Evolutionary conservation across 106 monocot species (phyloP), one percentile per base, ranked within the genome.

Genomic region (Phalaenopsis equestris): DNA sequence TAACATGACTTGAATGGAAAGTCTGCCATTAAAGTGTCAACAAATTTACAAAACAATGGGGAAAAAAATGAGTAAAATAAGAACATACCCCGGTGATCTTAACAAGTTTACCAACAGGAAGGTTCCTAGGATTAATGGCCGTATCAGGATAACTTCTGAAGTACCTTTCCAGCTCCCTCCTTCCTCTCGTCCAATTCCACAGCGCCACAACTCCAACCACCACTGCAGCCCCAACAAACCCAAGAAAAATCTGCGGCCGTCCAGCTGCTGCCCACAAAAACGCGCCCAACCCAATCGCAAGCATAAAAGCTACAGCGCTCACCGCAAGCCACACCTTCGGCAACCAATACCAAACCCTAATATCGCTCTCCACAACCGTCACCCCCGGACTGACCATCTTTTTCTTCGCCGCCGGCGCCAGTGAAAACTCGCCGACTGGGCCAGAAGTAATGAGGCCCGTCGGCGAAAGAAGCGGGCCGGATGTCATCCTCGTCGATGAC

Each of bases 21-120:
- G 10, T 12, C 11, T 52, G 52, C 52, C 2, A 52, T 52, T 2
- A 12, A 52, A 52, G 9, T 52, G 11, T 52, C 52, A 52, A 45
- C 3, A 45, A 45, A 45, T 3, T 4, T 4, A 4, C 5, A 45
- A 45, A 45, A 6, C 43, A 45, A 45, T 0, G 52, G 52, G 12
- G 52, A 1, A 0, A 0, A 18, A 3, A 15, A 74, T 41, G 17
- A 41, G 42, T 41, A 14, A 74, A 42, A 41, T 37, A 16, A 42
- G 2, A 52, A 48, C 55, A 46, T 76, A 89, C 89, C 89, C 89
- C 89, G 14, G 83, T 89, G 73, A 89, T 81, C 77, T 89, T 89
- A 36, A 89, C 86, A 56, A 86, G 61, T 42, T 84, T 81, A 21
- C 86, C 86, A 3, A 89, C 75, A 5, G 83, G 89, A 15, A 89